Base-by-base conservation (phyloP, 495 filamentous ascomycete species). In the Bathelium albidoporum region DNA sequence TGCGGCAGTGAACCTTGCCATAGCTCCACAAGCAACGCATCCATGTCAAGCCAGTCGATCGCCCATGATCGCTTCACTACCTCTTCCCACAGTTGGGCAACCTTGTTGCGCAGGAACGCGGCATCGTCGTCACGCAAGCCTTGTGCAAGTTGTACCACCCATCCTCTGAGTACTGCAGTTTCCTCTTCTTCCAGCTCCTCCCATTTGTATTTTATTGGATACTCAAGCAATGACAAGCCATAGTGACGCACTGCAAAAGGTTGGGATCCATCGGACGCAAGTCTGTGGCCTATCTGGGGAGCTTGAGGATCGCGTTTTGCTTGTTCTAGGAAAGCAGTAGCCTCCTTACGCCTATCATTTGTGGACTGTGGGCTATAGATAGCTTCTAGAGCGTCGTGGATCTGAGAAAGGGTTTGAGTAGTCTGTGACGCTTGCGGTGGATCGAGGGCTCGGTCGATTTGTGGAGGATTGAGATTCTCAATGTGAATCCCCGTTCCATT, bases 21-120 rank as follows among this genome's bases (percentile, higher is more conserved):
- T 28, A 97, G 80, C 63, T 82, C 83, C 45, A 91, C 84, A 45
- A 99, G 81, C 66, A 87, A 76, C 49, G 83, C 79, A 71, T 99
- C 94, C 94, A 99, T 97, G 72, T 95, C 85, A 75, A 87, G 82
- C 94, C 94, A 99, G 55, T 93, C 89, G 32, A 82, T 78, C 11
- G 80, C 90, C 95, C 95, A 99, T 69, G 84, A 89, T 70, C 92
- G 82, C 77, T 99, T 97, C 29, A 91, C 91, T 59, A 96, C 76
- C 72, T 97, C 94, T 7, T 90, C 88, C 95, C 94, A 97, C 63
- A 97, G 75, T 75, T 93, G 88, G n/a, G 91, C 89, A 34, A 94
- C 87, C 75, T 97, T 97, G 77, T 94, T 97, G 69, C 92, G 84
- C 66, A 97, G 75, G 70, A 90, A 97, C 26, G 81, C 68, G 2